Conservation (phyloP, 225 moss, liverwort and hornwort genomes). For the Asterella californica region DNA sequence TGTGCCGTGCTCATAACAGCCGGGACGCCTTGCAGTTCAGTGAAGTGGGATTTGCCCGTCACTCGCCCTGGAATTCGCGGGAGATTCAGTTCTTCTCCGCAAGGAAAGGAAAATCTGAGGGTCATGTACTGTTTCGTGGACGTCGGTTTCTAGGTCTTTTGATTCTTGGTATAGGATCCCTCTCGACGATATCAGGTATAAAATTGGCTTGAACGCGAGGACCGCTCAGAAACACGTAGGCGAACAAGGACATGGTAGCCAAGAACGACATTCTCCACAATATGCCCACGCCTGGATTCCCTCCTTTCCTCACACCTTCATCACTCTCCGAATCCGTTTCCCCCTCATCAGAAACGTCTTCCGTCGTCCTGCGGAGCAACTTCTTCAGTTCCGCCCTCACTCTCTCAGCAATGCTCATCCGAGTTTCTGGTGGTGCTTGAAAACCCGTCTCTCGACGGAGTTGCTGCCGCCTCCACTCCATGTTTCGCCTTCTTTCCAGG, state of each 20-base stretch:
- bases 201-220: slow-evolving; percentile 33
- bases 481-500: slow-evolving; percentile 10
- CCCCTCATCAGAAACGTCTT: slow-evolving; percentile 23
- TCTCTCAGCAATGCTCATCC: slow-evolving; percentile 25
- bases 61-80: too few relatives aligned
- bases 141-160: slow-evolving; percentile 23
- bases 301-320: slow-evolving; percentile 19
- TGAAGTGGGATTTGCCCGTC: too few relatives aligned
- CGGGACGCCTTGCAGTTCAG: neutral
- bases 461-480: slow-evolving; percentile 14
- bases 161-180: slow-evolving; percentile 43
- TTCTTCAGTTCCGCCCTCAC: slow-evolving; percentile 30
- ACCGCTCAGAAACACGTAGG: slow-evolving; percentile 36
- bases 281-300: slow-evolving; percentile 28
- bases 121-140: neutral
- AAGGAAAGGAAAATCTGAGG: too few relatives aligned
- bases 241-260: slow-evolving; percentile 31
- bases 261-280: slow-evolving; percentile 38
- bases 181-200: slow-evolving; percentile 39
- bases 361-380: slow-evolving; percentile 22
- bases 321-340: slow-evolving; percentile 29
- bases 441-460: neutral
- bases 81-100: too few relatives aligned
- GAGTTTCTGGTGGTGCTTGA: neutral
- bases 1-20: neutral